phyloP scores from a whole-genome alignment of 805 yeast genomes.

The Yarrowia bubula region DNA sequence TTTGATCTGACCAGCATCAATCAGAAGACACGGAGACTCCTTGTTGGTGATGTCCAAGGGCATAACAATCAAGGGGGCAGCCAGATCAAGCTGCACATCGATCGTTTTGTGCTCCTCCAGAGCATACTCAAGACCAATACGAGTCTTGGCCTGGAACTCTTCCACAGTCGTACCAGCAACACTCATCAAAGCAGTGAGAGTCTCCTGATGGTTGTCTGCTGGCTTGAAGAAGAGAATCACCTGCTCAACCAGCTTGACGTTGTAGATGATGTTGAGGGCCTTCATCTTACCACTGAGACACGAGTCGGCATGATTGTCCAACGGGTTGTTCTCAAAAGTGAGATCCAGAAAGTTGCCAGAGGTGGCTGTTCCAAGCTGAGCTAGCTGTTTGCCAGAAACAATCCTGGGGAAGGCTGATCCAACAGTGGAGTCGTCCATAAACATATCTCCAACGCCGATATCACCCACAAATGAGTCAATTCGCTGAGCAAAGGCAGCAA shows the following conservation, averaged over 20 bases:
- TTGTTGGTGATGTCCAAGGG: slow-evolving; percentile 79
- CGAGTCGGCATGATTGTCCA: slow-evolving; percentile 81
- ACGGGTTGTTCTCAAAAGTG: slow-evolving; percentile 81
- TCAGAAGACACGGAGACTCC: slow-evolving; percentile 82
- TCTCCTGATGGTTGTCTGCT: slow-evolving; percentile 79
- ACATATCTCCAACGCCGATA: slow-evolving; percentile 60
- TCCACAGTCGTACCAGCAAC: slow-evolving; percentile 96
- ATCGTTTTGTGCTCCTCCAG: slow-evolving; percentile 92
- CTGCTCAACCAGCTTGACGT: slow-evolving; percentile 77
- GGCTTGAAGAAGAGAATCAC: slow-evolving; percentile 77
- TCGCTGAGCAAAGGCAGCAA: slow-evolving; percentile 67
- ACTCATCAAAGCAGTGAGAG: slow-evolving; percentile 83
- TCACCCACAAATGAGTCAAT: slow-evolving; percentile 59
- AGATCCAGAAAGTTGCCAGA: slow-evolving; percentile 62
- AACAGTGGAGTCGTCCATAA: slow-evolving; percentile 83
- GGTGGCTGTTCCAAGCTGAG: slow-evolving; percentile 44
- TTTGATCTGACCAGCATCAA: slow-evolving; percentile 95
- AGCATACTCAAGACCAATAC: slow-evolving; percentile 89
- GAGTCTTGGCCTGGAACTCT: slow-evolving; percentile 82
- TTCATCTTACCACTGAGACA: slow-evolving; percentile 67
- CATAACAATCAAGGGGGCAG: slow-evolving; percentile 85
- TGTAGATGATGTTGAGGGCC: slow-evolving; percentile 87
- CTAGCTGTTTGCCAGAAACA: slow-evolving; percentile 67
- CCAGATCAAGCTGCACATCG: slow-evolving; percentile 80
- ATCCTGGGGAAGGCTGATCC: slow-evolving; percentile 79